Evolutionary conservation across 805 yeast species (phyloP).

Genomic region (Jamesozyma rosinii): DNA sequence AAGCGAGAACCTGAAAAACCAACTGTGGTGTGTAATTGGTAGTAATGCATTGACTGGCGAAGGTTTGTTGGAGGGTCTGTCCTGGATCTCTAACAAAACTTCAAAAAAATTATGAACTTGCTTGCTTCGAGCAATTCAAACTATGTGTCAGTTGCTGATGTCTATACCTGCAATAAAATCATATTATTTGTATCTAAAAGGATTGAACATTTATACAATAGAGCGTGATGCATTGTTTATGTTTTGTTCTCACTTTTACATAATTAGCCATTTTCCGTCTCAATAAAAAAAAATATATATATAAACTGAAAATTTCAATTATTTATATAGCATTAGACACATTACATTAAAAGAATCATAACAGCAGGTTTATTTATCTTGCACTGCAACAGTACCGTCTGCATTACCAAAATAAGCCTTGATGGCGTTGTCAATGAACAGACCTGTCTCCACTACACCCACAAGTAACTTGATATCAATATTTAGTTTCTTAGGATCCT

Average conservation of each 20-base stretch:
- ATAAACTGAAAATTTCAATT: no score
- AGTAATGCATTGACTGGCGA: slow-evolving; percentile 85
- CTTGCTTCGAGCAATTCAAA: no score
- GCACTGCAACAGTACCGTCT: slow-evolving; percentile 49
- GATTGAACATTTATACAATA: no score
- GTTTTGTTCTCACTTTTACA: no score
- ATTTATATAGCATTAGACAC: no score
- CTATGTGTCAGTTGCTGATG: no score
- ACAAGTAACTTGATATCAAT: slow-evolving; percentile 58
- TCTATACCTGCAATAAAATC: no score
- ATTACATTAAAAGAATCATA: no score
- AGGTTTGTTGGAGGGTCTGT: slow-evolving; percentile 78
- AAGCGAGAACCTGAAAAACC: slow-evolving; percentile 46
- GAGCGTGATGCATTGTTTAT: no score
- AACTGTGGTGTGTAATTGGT: slow-evolving; percentile 87
- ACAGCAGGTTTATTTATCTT: slow-evolving; percentile 17
- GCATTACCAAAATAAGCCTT: slow-evolving; percentile 86
- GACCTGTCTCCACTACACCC: slow-evolving; percentile 95
- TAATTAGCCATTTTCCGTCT: no score
- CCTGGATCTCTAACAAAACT: slow-evolving; percentile 70
- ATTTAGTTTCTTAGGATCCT: slow-evolving; percentile 47
- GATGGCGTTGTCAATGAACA: slow-evolving; percentile 61
- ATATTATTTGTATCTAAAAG: no score
- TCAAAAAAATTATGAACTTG: slow-evolving; percentile 4
- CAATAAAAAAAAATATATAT: no score